Base-by-base conservation (phyloP, 139 green algal species). In the Tetradesmus obliquus region DNA sequence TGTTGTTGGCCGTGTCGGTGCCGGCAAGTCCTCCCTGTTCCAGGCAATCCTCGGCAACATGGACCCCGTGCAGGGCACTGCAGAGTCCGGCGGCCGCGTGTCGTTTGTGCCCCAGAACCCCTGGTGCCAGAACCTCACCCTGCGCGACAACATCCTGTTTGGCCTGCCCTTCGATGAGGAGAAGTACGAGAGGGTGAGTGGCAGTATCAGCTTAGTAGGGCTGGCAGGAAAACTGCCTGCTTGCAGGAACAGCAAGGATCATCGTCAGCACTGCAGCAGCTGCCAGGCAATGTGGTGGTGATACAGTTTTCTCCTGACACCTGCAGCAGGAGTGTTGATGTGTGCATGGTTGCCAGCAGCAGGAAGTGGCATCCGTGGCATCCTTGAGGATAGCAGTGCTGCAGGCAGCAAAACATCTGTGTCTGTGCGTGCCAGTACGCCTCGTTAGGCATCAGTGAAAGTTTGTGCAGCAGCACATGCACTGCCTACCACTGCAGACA, bases 41-140 rank as follows among this genome's bases (percentile, higher is more conserved):
- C 89, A 94, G 53, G 95, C 95, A 53, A 85, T 96, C 22, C 87
- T 97, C 17, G 93, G 94, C 86, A 94, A 97, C 91, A 96, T 97
- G 94, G 5, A 76, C 1, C 82, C 93, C 15, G 84, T 92, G 55
- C 20, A 53, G 51, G 94, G 94, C 66, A 20, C 20, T 79, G 87
- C 76, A 57, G 62, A 92, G 81, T 84, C 93, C 17, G 93, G 91
- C 20, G 94, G 93, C 86, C 72, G n/a, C 9, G 88, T 92, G 60
- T 90, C 91, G 3, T 96, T 95, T 76, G 93, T 94, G 80, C 92
- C 94, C 7, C 95, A 96, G 92, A 95, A 95, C 66, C 91, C 95
- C 32, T 98, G 96, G 96, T 95, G 97, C 82, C 94, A 97, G 92
- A 98, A 98, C 93, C 94, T 95, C 5, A 95, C 91, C 20, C 90